Conservation (phyloP, 2,329 filamentous ascomycete genomes). For the Fusarium sp. region DNA sequence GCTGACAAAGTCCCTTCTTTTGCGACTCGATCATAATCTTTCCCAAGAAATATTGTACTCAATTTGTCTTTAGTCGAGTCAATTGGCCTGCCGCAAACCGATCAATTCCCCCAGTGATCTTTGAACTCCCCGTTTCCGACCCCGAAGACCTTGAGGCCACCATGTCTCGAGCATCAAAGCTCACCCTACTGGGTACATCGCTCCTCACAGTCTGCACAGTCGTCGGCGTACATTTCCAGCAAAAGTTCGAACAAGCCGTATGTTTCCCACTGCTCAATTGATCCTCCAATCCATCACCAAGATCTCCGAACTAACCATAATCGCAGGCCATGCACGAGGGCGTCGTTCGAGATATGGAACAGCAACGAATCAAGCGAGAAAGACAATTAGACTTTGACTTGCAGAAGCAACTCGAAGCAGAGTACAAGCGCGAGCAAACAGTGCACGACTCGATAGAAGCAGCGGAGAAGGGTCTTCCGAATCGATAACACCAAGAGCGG, state of each 20-base stretch:
- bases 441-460: constrained; percentile 63
- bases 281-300: background rate
- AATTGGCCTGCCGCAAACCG: background rate
- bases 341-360: constrained; percentile 93
- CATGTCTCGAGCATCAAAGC: constrained; percentile 92
- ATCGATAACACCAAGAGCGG: constrained; percentile 35
- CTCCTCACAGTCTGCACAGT: constrained; percentile 81
- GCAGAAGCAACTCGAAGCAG: constrained; percentile 84
- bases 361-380: constrained; percentile 89
- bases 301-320: constrained; percentile 10
- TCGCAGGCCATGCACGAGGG: constrained; percentile 91
- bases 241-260: constrained; percentile 85
- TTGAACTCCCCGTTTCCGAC: background rate
- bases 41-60: background rate
- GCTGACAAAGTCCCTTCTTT: constrained; percentile 20
- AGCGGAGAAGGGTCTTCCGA: constrained; percentile 35
- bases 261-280: constrained; percentile 44
- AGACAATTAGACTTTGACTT: constrained; percentile 94
- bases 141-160: background rate
- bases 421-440: constrained; percentile 89
- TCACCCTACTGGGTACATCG: constrained; percentile 83
- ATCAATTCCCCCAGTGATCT: background rate
- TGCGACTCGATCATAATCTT: constrained; percentile 17
- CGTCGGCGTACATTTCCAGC: constrained; percentile 87
- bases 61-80: background rate